Base-by-base conservation (phyloP, 208 protist species). In the Vickermania spadyakhi region DNA sequence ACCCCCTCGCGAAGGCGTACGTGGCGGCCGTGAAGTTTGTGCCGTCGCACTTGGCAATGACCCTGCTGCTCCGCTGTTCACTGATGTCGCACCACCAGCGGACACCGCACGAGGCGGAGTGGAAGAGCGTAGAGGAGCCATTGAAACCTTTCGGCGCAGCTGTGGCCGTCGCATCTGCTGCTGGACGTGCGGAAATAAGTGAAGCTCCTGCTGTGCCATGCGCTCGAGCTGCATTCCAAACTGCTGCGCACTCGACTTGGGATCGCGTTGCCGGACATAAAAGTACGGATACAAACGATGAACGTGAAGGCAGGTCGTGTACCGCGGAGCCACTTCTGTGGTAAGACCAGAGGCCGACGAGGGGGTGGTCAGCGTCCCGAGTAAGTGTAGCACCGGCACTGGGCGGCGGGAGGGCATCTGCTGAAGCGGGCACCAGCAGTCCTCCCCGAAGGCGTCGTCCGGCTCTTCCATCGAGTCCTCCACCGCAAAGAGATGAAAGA, bases 251-350 rank as follows among this genome's bases (percentile, higher is more conserved):
- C 75, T 72, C n/a, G 87, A 63, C 51, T 58, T 42, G 22, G 41
- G 58, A 58, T 82, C 66, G 66, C 81, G 71, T 49, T 78, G 79
- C 23, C 71, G 73, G 18, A 89, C 81, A 31, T 81, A 68, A 53
- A 94, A 82, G 61, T 84, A 87, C 13, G 86, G 86, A 57, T 89
- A 89, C 31, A 84, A 67, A 3, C 84, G 81, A 61, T 94, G 86
- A 0, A 94, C 64, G 59, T 94, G 86, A 3, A 86, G 66, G 60
- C 86, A 94, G 23, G 72, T 73, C n/a, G 65, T 70, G 21, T 64
- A 68, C 49, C 81, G 72, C 7, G 18, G 36, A 18, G 11, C 11
- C 11, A n/a, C 11, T 18, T 7, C 11, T 18, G 36, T 7, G 36
- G 36, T 45, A 18, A 18, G 18, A n/a, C 11, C 36, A 45, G 36